Conservation (phyloP, 2,329 filamentous ascomycete genomes). For the Trichocomaceae sp. region DNA sequence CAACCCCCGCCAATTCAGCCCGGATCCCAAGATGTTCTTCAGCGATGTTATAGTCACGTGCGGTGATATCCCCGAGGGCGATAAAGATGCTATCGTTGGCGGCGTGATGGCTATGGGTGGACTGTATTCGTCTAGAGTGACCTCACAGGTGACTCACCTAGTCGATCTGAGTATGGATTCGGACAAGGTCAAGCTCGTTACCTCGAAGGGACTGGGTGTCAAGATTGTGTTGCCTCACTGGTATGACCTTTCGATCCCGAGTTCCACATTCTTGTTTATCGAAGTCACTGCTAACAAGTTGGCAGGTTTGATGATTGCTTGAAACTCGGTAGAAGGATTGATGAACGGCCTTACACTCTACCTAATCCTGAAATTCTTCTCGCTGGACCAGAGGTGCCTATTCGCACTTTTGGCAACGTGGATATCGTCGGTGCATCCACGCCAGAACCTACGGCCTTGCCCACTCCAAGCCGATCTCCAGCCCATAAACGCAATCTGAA, state of each 20-base stretch:
- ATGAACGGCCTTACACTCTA: conserved; percentile 76
- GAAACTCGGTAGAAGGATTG: conserved; percentile 83
- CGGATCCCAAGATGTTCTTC: conserved; percentile 86
- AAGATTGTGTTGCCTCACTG: conserved; percentile 92
- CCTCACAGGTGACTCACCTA: conserved; percentile 75
- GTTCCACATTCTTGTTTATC: neutral
- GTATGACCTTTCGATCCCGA: conserved; percentile 42
- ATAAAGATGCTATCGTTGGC: conserved; percentile 87
- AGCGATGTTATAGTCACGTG: conserved; percentile 76
- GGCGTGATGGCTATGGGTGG: conserved; percentile 87
- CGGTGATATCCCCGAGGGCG: conserved; percentile 73
- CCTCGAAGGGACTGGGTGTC: conserved; percentile 59
- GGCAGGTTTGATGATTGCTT: conserved; percentile 91
- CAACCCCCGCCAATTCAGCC: conserved; percentile 77
- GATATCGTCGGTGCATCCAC: conserved; percentile 63
- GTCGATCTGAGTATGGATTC: conserved; percentile 73
- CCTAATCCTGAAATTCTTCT: conserved; percentile 80
- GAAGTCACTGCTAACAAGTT: neutral
- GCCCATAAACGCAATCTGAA: conserved; percentile 50
- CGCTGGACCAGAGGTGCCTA: conserved; percentile 48
- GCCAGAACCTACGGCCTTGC: conserved; percentile 39
- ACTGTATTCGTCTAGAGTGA: conserved; percentile 64
- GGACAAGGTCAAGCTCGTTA: conserved; percentile 54
- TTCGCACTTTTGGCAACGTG: conserved; percentile 52
- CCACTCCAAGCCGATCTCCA: conserved; percentile 23